phyloP scores from a whole-genome alignment of 1,284 basidiomycete genomes.

The Sanghuangporus weigelae region DNA sequence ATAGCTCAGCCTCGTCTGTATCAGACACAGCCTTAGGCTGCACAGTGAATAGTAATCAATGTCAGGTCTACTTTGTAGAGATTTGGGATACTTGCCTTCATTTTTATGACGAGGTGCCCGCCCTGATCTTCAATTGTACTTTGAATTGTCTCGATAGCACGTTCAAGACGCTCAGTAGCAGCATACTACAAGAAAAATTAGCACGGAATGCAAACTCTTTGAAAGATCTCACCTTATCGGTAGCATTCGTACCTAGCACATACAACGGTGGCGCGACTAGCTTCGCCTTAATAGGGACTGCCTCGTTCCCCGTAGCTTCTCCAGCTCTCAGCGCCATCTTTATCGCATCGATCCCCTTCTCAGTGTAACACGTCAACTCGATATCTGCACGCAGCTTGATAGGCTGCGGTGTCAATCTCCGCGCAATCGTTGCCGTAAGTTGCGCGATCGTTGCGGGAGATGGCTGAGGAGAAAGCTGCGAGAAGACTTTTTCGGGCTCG shows the following conservation, averaged over 20 bases:
- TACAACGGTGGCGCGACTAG: conserved; percentile 96
- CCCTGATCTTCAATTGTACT: conserved; percentile 79
- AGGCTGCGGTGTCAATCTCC: conserved; percentile 94
- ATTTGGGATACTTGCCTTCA: conserved; percentile 66
- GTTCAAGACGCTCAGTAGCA: conserved; percentile 90
- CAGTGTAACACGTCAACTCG: conserved; percentile 95
- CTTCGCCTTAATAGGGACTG: conserved; percentile 96
- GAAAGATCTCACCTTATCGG: conserved; percentile 71
- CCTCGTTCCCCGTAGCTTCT: conserved; percentile 82
- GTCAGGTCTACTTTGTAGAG: not conserved
- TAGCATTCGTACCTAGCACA: conserved; percentile 93
- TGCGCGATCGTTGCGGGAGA: conserved; percentile 57
- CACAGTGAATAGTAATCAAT: not conserved
- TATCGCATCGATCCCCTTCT: conserved; percentile 97
- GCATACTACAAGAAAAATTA: conserved; percentile 47
- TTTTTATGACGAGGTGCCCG: conserved; percentile 89
- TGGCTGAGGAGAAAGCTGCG: conserved; percentile 61
- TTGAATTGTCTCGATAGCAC: conserved; percentile 89
- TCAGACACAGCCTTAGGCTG: conserved; percentile 97
- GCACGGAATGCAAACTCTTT: not conserved
- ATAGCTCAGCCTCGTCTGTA: conserved; percentile 92
- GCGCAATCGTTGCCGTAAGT: conserved; percentile 85
- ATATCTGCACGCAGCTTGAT: conserved; percentile 99
- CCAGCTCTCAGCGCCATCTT: conserved; percentile 88
- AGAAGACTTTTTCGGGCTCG: conserved; percentile 84